Conservation (phyloP, 306 rosid genomes). For the Cucumis melo region DNA sequence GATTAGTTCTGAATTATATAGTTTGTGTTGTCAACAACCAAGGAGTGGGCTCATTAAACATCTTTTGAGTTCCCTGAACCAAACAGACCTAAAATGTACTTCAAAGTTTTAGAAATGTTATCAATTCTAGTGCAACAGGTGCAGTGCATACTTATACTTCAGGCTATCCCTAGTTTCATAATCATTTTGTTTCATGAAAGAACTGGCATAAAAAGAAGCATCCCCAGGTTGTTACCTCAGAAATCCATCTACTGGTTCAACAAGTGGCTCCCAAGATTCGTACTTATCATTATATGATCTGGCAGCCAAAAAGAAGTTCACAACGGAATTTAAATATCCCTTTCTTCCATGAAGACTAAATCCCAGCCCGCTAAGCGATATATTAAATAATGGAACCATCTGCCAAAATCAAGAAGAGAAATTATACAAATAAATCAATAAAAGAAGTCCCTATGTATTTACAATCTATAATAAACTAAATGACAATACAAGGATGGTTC, state of each 20-base stretch:
- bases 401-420: constrained; percentile 24
- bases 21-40: background rate
- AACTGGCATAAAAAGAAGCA: background rate
- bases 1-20: background rate
- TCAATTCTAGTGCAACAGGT: background rate
- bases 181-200: background rate
- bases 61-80: background rate
- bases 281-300: constrained; percentile 85
- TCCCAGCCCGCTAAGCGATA: constrained; percentile 62
- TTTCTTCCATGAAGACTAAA: constrained; percentile 66
- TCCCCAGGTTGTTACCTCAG: constrained; percentile 37
- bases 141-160: background rate
- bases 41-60: background rate
- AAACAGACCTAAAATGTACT: background rate
- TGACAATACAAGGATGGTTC: background rate
- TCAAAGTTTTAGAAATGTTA: background rate
- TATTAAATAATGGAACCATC: constrained; percentile 98
- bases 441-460: background rate
- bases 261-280: constrained; percentile 95
- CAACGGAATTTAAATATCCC: constrained; percentile 52
- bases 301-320: constrained; percentile 71
- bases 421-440: background rate
- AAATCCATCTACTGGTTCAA: constrained; percentile 88
- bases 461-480: background rate
- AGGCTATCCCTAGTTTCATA: background rate